Base-by-base conservation (phyloP, 345 rosid genomes). In the Carallia pectinifolia region DNA sequence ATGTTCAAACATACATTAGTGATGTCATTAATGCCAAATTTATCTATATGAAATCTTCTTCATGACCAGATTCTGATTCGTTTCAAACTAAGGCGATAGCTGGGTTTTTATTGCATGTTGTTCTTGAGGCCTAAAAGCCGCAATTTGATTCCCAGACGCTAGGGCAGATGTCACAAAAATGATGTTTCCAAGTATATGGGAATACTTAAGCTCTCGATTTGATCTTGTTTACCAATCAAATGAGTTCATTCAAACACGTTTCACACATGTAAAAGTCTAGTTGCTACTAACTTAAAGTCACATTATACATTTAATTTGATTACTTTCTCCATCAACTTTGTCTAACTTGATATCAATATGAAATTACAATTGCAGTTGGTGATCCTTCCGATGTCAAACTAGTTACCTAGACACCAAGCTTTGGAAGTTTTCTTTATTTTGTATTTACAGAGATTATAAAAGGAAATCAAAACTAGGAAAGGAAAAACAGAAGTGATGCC, bases 111-210 rank as follows among this genome's bases (percentile, higher is more conserved):
- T 56, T 30, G 39, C 78, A 56, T 69, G 66, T 75, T 59, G 44
- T 12, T 66, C 66, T 47, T 53, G 67, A 58, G 69, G 18, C 13
- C 23, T 37, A 58, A 70, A 10, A 38, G 63, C 69, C 48, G 55
- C 73, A 66, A 52, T 44, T 36, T 34, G 39, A 54, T 65, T 29
- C 69, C 55, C 17, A 17, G 53, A 73, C 75, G 81, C 40, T 27
- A 62, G 5, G 6, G 18, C 5, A 44, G 36, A 40, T 27, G 47
- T 60, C 29, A 53, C 36, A 17, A 8, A 66, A n/a, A 37, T 19
- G 4, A 44, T 13, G 23, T 7, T 8, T 55, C 59, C 59, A 55
- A 23, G 13, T 5, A 55, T 55, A 7, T 8, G 59, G 59, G 59
- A 55, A 19, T 2, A 1, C 59, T 55, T 7, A 29, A 23, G 30